Evolutionary conservation across 2,329 filamentous ascomycete species (phyloP), one percentile per base, ranked within the genome.

Genomic region (Phialocephala sp.): DNA sequence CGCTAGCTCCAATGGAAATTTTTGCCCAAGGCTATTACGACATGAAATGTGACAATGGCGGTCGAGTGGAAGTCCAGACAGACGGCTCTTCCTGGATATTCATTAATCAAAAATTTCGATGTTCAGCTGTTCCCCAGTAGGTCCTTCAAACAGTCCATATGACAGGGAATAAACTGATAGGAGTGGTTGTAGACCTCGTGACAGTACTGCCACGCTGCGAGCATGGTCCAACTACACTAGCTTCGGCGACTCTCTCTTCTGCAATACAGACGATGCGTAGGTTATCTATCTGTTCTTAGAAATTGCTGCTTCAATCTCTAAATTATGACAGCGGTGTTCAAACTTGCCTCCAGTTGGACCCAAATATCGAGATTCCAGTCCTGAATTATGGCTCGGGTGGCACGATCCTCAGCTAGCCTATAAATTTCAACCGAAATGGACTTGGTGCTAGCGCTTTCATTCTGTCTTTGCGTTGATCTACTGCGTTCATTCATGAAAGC

Each of bases 231-330:
- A 63, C 20, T 58, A 57, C 14, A 63, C 60, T 8, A 36, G 36
- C 18, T 55, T 55, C 8, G 41, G 41, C 6, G 54, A 20, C 9
- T 50, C 37, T 11, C 54, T 63, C 2, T 63, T 63, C 32, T 63
- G 60, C 39, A 37, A 63, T 35, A 63, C 36, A 36, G 60, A 63
- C 32, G 60, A 63, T 15, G 36, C 55, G 60, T 63, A 58, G 14
- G 39, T 50, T 52, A 14, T 11, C 32, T 15, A 32, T 32, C 27
- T 3, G 27, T 32, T 32, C 35, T 36, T 35, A 2, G 8, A 24
- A 1, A 11, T 22, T 50, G 4, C 11, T 50, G 4, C n/a, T 50
- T 11, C n/a, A 50, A 50, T 22, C 8, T n/a, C 45, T 50, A 14
- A 50, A 2, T 24, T 50, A 8, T 50, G 11, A n/a, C 11, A 50